A percentile compares a stretch with the other conserved stretches of the same genome.
These are phyloP conservation scores for Croton laevigatus DNA, from an alignment of 441 rosid species.

Conservation along the genomic window DNA sequence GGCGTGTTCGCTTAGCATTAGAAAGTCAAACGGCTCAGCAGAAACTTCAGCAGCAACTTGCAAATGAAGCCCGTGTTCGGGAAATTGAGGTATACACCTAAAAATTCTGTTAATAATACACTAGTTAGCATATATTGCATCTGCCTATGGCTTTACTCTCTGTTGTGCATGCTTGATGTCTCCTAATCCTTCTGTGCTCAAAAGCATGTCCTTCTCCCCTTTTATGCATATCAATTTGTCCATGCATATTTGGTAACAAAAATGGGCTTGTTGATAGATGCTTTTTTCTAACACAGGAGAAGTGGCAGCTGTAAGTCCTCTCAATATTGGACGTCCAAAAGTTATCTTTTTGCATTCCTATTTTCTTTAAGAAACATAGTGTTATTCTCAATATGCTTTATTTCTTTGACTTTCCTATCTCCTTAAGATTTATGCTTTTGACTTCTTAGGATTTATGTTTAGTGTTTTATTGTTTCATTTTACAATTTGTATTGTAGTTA, in stretches of 20 bases:
- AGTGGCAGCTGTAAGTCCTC: not conserved
- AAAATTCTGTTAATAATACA: not conserved
- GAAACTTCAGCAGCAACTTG: conserved; percentile 75
- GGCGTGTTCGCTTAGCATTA: conserved; percentile 91
- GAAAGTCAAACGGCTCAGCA: conserved; percentile 79
- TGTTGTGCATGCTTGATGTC: not conserved
- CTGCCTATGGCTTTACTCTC: not conserved
- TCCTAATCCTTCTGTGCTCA: not conserved
- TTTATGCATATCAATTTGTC: not conserved
- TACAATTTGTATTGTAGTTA: too few species aligned
- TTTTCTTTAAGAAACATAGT: not conserved
- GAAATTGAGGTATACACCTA: conserved; percentile 68
- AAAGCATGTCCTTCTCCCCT: not conserved
- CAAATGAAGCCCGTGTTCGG: conserved; percentile 73
- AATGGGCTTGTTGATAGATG: not conserved
- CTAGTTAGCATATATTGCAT: not conserved
- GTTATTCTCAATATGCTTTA: too few species aligned
- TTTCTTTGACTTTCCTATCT: too few species aligned
- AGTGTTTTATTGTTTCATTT: too few species aligned
- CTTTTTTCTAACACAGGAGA: not conserved
- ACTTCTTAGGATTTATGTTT: too few species aligned
- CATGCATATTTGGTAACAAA: not conserved
- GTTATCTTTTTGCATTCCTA: not conserved
- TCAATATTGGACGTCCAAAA: not conserved
- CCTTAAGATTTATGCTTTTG: too few species aligned